These are phyloP conservation scores for Sechiopsis laciniata DNA, from an alignment of 306 rosid genomes.

Conservation along the genomic window DNA sequence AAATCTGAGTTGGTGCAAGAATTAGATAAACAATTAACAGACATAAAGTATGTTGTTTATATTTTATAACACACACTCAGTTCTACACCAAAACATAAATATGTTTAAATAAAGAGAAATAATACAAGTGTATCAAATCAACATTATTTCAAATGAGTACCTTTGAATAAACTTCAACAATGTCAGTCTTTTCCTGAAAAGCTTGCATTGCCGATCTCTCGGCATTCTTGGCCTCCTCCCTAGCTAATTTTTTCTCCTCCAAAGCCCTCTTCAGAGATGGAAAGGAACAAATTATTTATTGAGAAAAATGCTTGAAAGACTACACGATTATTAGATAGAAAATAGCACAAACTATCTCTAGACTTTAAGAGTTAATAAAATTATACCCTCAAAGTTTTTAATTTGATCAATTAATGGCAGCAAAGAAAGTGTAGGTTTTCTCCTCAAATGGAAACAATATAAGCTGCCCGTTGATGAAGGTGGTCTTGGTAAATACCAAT, in stretches of 20 bases:
- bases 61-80: neutral
- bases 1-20: neutral
- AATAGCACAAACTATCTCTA: neutral
- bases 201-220: constrained; percentile 73
- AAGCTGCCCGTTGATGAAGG: too few relatives aligned
- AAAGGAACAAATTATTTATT: constrained; percentile 18
- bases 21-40: neutral
- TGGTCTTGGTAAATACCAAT: too few relatives aligned
- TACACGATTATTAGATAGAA: neutral
- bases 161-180: constrained; percentile 66
- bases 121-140: neutral
- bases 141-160: constrained; percentile 30
- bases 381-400: neutral
- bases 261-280: constrained; percentile 51
- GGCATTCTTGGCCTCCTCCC: constrained; percentile 62
- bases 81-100: neutral
- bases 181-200: constrained; percentile 57
- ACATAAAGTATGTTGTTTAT: neutral
- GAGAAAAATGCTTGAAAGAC: neutral
- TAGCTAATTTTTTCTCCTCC: constrained; percentile 66
- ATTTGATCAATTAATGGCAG: neutral
- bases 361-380: neutral
- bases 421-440: too few relatives aligned
- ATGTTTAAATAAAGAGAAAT: neutral
- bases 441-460: too few relatives aligned